Evolutionary conservation across 2,329 filamentous ascomycete species (phyloP), one percentile per base, ranked within the genome.

Genomic region (Metarhizium brunneum): DNA sequence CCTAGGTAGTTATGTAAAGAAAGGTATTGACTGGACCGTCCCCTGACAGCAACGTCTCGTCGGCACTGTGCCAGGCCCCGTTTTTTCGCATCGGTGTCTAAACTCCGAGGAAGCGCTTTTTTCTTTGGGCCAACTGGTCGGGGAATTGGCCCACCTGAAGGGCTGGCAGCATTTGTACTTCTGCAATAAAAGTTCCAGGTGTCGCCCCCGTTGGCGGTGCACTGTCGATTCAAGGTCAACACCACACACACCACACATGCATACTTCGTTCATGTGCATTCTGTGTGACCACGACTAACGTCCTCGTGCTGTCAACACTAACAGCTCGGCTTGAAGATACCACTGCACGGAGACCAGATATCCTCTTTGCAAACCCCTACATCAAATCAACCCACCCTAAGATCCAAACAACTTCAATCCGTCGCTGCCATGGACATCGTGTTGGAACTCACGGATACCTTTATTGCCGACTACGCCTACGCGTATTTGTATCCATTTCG

Each of bases 381-480:
- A 14, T 20, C 18, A 16, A 45, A 45, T 10, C 18, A 5, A 18
- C 6, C 42, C 42, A 8, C 10, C 42, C 16, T 45, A 35, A 35
- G 32, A 35, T 45, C 10, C n/a, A 1, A 16, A 45, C 6, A 20
- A 40, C 11, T 13, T 16, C 8, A 14, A 49, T 18, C 29, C 13
- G 16, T 48, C 43, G 51, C 60, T 75, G 77, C 69, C 71, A 96
- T 97, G 92, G 92, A 97, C 78, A 84, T 96, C 73, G 84, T 94
- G 49, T 86, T 96, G 62, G 92, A 96, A 73, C 65, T 92, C 58
- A 81, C 83, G 72, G 92, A 97, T 73, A 89, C 86, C 64, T 90
- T 87, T 66, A 65, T 92, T 60, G 87, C 87, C 71, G 92, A 97
- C 74, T 82, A 86, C 62, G 64, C 88, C 57, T 96, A 95, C 69